Conservation (phyloP, 306 rosid genomes). For the Quillaja saponaria region DNA sequence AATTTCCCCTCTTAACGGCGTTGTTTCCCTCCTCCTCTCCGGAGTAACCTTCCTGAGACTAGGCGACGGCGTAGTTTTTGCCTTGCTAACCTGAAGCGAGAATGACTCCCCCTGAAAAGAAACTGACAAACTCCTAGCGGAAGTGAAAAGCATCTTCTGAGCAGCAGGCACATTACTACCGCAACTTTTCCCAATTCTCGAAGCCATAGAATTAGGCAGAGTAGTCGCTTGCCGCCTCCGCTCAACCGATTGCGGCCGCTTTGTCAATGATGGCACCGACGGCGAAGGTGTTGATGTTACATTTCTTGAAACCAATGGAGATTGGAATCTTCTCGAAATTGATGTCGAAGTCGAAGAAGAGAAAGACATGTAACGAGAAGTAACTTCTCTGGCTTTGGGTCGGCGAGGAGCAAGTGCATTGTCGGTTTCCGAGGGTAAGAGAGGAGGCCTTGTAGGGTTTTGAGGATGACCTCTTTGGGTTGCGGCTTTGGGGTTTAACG, state of each 20-base stretch:
- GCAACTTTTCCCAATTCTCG: conserved; percentile 34
- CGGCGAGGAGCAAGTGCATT: conserved; percentile 63
- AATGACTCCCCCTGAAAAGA: conserved; percentile 95
- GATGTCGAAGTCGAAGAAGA: conserved; percentile 43
- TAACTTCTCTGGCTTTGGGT: conserved; percentile 65
- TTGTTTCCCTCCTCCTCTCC: conserved; percentile 67
- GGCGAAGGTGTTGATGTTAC: conserved; percentile 41
- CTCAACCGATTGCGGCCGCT: conserved; percentile 66
- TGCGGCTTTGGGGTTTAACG: conserved; percentile 51
- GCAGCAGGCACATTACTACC: conserved; percentile 49
- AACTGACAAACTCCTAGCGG: conserved; percentile 81
- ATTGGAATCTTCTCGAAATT: conserved; percentile 50
- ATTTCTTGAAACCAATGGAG: conserved; percentile 62
- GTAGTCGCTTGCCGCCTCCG: conserved; percentile 61
- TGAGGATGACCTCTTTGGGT: conserved; percentile 45
- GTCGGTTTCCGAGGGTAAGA: conserved; percentile 78
- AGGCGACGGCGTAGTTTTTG: conserved; percentile 58
- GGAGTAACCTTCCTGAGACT: conserved; percentile 64
- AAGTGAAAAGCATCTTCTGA: conserved; percentile 74
- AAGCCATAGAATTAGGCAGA: conserved; percentile 43
- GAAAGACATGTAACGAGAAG: conserved; percentile 73
- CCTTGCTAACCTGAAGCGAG: conserved; percentile 73
- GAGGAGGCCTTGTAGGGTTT: conserved; percentile 62
- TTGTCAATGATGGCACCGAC: conserved; percentile 29
- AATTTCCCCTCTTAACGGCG: conserved; percentile 39